Conservation (phyloP, 2,329 filamentous ascomycete species). For the Hypoxylon sp. region DNA sequence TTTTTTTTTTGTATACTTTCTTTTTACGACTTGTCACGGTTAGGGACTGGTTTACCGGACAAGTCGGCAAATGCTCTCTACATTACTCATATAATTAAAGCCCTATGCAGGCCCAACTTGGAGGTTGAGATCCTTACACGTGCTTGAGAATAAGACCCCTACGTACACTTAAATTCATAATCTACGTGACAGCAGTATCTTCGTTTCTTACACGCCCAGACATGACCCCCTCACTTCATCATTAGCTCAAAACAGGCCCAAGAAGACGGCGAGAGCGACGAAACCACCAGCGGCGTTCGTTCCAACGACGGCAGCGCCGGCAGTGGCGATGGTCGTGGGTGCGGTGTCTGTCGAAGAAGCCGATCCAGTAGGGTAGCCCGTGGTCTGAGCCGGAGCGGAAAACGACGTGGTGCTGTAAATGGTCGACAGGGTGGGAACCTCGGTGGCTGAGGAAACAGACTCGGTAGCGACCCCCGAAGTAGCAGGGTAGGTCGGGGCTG, state of each 20-base stretch:
- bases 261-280: conserved; percentile 35
- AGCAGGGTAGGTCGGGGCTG: background rate
- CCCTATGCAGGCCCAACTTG: background rate
- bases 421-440: conserved; percentile 24
- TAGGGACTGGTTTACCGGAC: background rate
- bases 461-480: background rate
- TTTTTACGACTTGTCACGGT: too few relatives aligned
- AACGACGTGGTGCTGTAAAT: conserved; percentile 53
- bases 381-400: conserved; percentile 63
- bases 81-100: conserved; percentile 24
- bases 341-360: conserved; percentile 17
- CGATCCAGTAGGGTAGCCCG: conserved; percentile 13
- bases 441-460: background rate
- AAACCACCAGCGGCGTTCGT: conserved; percentile 36
- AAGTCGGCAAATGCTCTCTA: conserved; percentile 16
- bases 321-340: conserved; percentile 29
- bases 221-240: conserved; percentile 12
- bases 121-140: background rate
- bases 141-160: conserved; percentile 18
- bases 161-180: conserved; percentile 12
- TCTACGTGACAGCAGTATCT: conserved; percentile 5
- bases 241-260: conserved; percentile 36
- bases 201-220: background rate
- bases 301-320: conserved; percentile 33
- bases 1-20: too few relatives aligned